Evolutionary conservation across 495 filamentous ascomycete genomes (phyloP).

Genomic region (Thozetella sp.): DNA sequence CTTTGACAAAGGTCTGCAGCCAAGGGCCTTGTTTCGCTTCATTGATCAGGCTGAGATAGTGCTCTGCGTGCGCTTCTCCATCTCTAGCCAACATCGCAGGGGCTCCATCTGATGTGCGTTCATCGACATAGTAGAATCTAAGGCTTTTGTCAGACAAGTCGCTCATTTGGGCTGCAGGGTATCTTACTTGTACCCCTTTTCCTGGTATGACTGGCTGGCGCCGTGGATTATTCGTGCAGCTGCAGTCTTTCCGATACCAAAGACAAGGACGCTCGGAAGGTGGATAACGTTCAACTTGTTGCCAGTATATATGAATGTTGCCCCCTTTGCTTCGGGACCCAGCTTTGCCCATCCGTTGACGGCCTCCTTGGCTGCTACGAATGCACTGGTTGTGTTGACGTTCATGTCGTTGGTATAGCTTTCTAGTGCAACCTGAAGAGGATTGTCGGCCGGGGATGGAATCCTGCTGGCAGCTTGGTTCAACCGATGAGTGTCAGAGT

Average conservation of each 20-base stretch:
- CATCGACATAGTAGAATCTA: slow-evolving; percentile 44
- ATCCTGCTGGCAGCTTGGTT: background rate
- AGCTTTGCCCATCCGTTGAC: background rate
- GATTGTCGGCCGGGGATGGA: background rate
- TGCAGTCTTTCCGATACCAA: background rate
- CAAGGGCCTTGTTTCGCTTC: slow-evolving; percentile 27
- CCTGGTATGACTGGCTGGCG: background rate
- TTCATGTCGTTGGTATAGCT: background rate
- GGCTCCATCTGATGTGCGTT: slow-evolving; percentile 32
- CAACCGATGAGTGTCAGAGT: no score
- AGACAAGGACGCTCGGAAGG: background rate
- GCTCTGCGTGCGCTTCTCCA: slow-evolving; percentile 30
- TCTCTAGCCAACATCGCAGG: slow-evolving; percentile 21
- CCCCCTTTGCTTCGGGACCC: background rate
- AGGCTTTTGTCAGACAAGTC: background rate
- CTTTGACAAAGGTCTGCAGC: slow-evolving; percentile 38
- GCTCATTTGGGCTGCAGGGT: background rate
- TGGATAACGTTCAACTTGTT: background rate
- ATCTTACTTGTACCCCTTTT: background rate
- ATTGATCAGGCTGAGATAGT: slow-evolving; percentile 31
- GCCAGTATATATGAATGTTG: background rate
- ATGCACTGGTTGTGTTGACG: background rate
- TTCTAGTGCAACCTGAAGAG: background rate
- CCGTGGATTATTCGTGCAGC: background rate
- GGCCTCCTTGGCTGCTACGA: background rate